Conservation (phyloP, 2,329 filamentous ascomycete species). For the Pseudogymnoascus sp. region DNA sequence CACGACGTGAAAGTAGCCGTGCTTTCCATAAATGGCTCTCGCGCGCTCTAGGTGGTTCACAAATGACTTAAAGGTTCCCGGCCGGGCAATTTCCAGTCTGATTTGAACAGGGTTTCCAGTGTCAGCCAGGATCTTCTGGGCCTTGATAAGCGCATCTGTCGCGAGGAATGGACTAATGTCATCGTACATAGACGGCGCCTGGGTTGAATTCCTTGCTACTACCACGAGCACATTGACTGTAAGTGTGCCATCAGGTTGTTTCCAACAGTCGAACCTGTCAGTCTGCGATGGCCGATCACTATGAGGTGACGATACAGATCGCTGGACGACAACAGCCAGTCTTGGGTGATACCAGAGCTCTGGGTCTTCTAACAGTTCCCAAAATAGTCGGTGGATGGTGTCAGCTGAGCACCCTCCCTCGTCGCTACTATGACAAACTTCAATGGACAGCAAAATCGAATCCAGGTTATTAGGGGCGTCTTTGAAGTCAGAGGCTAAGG, state of each 20-base stretch:
- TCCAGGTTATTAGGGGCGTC: too few relatives aligned
- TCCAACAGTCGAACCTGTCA: too few relatives aligned
- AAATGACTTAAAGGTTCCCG: slow-evolving; percentile 10
- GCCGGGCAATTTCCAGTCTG: slow-evolving; percentile 11
- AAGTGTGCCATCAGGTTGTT: not conserved
- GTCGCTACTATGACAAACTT: too few relatives aligned
- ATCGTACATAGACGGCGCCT: not conserved
- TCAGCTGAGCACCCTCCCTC: not conserved
- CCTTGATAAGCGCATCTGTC: not conserved
- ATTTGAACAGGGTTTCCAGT: not conserved
- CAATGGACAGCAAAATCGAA: too few relatives aligned
- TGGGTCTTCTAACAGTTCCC: slow-evolving; percentile 11
- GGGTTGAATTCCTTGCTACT: slow-evolving; percentile 8
- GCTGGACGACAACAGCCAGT: not conserved
- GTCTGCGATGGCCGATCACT: too few relatives aligned
- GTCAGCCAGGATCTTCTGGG: not conserved
- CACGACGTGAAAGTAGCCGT: slow-evolving; percentile 12
- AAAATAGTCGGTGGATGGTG: slow-evolving; percentile 10
- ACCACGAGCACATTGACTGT: slow-evolving; percentile 9
- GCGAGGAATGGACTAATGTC: slow-evolving; percentile 9
- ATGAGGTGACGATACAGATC: too few relatives aligned
- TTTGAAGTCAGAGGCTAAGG: not conserved
- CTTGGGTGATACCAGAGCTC: slow-evolving; percentile 1
- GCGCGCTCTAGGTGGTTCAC: slow-evolving; percentile 4
- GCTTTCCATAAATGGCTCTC: not conserved